phyloP scores from a whole-genome alignment of 2,329 filamentous ascomycete species.

The Amesomyces nigricolor region DNA sequence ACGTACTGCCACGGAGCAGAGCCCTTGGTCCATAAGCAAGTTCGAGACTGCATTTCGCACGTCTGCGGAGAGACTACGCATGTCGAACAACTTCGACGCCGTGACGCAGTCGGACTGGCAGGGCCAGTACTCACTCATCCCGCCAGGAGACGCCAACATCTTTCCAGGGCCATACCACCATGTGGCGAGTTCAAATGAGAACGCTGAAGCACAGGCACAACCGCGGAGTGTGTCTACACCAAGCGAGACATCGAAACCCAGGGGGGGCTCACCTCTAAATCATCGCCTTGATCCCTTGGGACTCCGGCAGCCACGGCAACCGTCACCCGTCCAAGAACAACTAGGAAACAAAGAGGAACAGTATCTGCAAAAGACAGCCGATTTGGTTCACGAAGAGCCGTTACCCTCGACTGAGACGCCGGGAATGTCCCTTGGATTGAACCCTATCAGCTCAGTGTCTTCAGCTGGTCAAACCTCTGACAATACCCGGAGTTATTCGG shows the following conservation, averaged over 20 bases:
- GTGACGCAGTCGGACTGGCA: conserved; percentile 53
- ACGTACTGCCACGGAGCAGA: conserved; percentile 49
- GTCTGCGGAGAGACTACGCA: conserved; percentile 44
- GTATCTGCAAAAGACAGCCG: conserved; percentile 35
- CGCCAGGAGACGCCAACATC: conserved; percentile 40
- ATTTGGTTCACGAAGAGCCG: conserved; percentile 36
- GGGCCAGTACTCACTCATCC: conserved; percentile 48
- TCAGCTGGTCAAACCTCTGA: conserved; percentile 34
- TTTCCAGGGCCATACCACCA: conserved; percentile 43
- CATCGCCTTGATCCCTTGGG: conserved; percentile 39
- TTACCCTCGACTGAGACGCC: conserved; percentile 37
- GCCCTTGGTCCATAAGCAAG: conserved; percentile 51
- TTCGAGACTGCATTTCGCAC: conserved; percentile 44
- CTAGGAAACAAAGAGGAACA: conserved; percentile 30
- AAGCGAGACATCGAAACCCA: conserved; percentile 54
- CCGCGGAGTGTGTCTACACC: conserved; percentile 35
- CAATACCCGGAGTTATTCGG: conserved; percentile 30
- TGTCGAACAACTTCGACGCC: conserved; percentile 52
- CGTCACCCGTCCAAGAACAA: conserved; percentile 36
- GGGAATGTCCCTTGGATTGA: conserved; percentile 36
- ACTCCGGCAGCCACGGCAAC: conserved; percentile 37
- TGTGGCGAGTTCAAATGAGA: conserved; percentile 33
- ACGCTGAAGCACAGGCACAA: conserved; percentile 35
- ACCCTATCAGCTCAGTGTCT: conserved; percentile 37
- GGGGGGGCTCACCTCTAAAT: conserved; percentile 32